Percentiles rank a stretch among this genome's conserved stretches.
phyloP scores from a whole-genome alignment of 2,329 filamentous ascomycete genomes.

The Thielaviopsis populi region DNA sequence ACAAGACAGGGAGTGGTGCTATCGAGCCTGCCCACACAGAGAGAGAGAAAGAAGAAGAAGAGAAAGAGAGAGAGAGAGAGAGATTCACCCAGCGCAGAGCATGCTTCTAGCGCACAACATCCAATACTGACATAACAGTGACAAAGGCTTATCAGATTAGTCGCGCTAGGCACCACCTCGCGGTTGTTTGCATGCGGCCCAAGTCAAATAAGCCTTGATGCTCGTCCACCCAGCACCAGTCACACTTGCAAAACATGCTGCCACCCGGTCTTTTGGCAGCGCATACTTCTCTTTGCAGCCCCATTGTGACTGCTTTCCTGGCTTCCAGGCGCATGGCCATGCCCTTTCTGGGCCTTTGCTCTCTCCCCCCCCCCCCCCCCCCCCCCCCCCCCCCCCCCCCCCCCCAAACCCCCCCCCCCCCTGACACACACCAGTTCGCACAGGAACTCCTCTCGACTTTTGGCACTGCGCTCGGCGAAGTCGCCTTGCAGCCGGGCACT shows the following conservation, averaged over 20 bases:
- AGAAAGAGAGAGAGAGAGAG: too few relatives aligned
- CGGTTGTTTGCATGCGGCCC: not conserved
- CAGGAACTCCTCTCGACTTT: conserved; percentile 96
- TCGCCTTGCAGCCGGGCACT: conserved; percentile 70
- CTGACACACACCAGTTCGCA: not conserved
- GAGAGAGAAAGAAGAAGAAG: too few relatives aligned
- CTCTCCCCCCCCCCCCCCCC: too few relatives aligned
- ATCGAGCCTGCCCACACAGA: not conserved
- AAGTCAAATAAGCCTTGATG: not conserved
- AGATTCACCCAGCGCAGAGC: too few relatives aligned
- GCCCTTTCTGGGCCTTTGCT: not conserved
- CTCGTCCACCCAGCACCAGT: too few relatives aligned
- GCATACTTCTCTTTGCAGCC: not conserved
- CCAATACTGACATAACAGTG: not conserved
- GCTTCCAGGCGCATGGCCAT: not conserved
- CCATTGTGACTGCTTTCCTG: not conserved
- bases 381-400: too few relatives aligned
- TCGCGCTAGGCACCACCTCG: not conserved
- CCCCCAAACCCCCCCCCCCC: too few relatives aligned
- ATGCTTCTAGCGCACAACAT: not conserved
- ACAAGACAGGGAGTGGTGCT: not conserved
- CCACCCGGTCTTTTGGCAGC: not conserved
- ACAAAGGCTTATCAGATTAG: not conserved
- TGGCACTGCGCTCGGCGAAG: conserved; percentile 65
- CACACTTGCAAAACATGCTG: not conserved